Evolutionary conservation across 805 yeast genomes (phyloP), one percentile per base, ranked within the genome.

Genomic region (Kodamaea jinghongensis): DNA sequence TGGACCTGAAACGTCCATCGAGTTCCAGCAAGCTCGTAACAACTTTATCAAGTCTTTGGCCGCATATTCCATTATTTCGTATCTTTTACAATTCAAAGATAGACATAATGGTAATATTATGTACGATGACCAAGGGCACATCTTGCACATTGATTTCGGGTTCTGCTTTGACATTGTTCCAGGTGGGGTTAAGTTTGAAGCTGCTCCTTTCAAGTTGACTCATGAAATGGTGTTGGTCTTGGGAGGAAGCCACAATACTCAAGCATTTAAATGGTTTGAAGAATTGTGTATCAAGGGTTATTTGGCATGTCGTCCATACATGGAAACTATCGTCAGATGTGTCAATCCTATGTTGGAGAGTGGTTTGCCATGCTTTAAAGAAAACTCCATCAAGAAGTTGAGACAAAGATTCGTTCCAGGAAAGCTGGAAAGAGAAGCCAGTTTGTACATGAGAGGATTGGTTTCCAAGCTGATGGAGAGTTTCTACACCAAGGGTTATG

Each of bases 131-230:
- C 84, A 86, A 54, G 99, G 99, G 4, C 96, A 93, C 58, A 79
- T 95, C 45, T 68, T 95, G 46, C 99, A 93, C 63, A 87, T 95
- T 62, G 99, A 93, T 66, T 93, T 93, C 67, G 99, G 99, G 3
- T 93, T 93, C 74, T 90, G 96, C 54, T 95, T 93, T 60, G 99
- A 93, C 66, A 93, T 93, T 61, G 97, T 87, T 25, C 99, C 99
- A 7, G 99, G 99, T 49, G 99, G 99, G 26, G 97, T 93, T 35
- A 87, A 83, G 55, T 95, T 93, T 58, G 99, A 93, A 55, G 96
- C 88, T n/a, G 96, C 96, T 1, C 98, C 99, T 9, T 93, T 93
- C 72, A 93, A 93, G 59, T 75, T 93, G 48, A 93, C 99, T 3
- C 86, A 83, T 52, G 99, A 93, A 56, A 93, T 95, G 99, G 85